Percentiles rank a stretch among this genome's conserved stretches.
phyloP scores from a whole-genome alignment of 306 rosid species.

The Parietaria judaica region DNA sequence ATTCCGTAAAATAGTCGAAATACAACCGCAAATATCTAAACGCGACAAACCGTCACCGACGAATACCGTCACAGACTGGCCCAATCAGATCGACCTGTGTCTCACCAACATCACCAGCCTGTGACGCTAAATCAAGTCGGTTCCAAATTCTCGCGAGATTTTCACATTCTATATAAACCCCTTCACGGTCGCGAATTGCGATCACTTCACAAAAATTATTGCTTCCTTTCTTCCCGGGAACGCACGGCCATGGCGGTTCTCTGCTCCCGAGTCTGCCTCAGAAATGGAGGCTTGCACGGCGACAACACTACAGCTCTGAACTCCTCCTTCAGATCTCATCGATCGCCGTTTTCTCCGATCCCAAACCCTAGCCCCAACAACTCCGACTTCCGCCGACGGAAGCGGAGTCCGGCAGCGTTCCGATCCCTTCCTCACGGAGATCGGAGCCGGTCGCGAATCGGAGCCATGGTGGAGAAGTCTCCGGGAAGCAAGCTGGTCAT shows the following conservation, averaged over 20 bases:
- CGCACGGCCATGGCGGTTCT: slow-evolving; percentile 51
- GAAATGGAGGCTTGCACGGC: slow-evolving; percentile 17
- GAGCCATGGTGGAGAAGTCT: slow-evolving; percentile 19
- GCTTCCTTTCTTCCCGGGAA: neutral
- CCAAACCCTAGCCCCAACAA: slow-evolving; percentile 1
- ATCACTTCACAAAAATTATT: neutral
- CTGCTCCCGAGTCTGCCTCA: slow-evolving; percentile 37
- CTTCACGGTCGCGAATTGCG: neutral
- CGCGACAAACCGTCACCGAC: neutral
- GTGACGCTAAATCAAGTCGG: neutral
- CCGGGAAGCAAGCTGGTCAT: slow-evolving; percentile 30
- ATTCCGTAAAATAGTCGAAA: neutral
- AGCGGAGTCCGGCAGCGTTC: slow-evolving; percentile 33
- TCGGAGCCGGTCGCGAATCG: slow-evolving; percentile 12
- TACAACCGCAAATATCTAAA: neutral
- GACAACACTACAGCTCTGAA: slow-evolving; percentile 26
- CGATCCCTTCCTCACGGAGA: slow-evolving; percentile 10
- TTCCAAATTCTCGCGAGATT: neutral
- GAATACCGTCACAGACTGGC: neutral
- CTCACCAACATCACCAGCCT: neutral
- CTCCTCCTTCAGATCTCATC: slow-evolving; percentile 5
- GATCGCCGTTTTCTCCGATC: slow-evolving; percentile 19
- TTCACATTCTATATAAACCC: neutral
- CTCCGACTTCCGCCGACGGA: slow-evolving; percentile 38
- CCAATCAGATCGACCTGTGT: slow-evolving; percentile 15